These are phyloP conservation scores for Cinchona pubescens DNA, from an alignment of 257 asterid genomes.

Conservation along the genomic window DNA sequence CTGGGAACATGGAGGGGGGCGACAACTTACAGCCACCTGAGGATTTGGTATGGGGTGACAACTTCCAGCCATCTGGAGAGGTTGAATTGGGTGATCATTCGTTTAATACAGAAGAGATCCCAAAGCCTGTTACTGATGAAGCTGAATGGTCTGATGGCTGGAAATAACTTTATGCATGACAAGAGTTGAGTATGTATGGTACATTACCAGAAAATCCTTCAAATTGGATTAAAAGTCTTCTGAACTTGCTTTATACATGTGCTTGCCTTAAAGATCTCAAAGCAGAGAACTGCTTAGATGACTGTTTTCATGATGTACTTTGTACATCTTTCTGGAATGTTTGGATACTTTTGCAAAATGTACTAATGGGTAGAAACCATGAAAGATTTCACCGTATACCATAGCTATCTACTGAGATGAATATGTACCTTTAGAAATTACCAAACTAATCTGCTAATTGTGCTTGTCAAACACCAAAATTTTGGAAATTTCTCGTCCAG, in stretches of 20 bases:
- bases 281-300: background rate
- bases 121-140: constrained; percentile 28
- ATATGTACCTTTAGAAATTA: background rate
- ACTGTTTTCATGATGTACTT: too few relatives aligned
- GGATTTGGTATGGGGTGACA: constrained; percentile 31
- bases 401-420: background rate
- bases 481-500: background rate
- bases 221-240: background rate
- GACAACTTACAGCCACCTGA: background rate
- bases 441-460: background rate
- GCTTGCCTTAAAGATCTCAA: background rate
- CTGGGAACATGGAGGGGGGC: background rate
- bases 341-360: too few relatives aligned
- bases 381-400: too few relatives aligned
- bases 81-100: constrained; percentile 17
- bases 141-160: constrained; percentile 43
- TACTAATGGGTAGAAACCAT: too few relatives aligned
- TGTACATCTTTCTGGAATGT: background rate
- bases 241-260: background rate
- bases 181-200: background rate
- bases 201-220: background rate
- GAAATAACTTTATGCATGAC: constrained; percentile 12
- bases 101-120: constrained; percentile 9
- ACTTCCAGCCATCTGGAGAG: constrained; percentile 21
- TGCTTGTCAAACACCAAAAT: background rate